These are phyloP conservation scores for Colletotrichum tofieldiae DNA, from an alignment of 2,329 filamentous ascomycete genomes.

Conservation along the genomic window DNA sequence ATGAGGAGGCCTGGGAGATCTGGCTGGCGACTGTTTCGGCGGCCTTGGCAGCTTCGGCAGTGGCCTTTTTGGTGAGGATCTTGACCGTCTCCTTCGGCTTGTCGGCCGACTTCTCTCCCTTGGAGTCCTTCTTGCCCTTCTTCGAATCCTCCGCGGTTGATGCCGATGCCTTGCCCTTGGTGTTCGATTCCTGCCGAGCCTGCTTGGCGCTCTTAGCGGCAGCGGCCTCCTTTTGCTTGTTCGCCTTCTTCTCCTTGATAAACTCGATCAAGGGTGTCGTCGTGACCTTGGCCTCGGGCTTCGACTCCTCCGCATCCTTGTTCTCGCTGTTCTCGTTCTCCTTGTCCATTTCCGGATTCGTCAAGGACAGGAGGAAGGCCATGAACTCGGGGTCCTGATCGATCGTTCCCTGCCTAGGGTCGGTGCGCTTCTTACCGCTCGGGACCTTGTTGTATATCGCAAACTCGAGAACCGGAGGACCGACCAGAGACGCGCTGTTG, in stretches of 20 bases:
- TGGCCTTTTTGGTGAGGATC: conserved; percentile 73
- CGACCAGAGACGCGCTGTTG: conserved; percentile 80
- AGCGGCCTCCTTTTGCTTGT: conserved; percentile 72
- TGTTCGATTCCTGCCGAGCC: conserved; percentile 66
- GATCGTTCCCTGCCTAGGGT: conserved; percentile 92
- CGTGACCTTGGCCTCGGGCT: conserved; percentile 74
- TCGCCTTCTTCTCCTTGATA: conserved; percentile 92
- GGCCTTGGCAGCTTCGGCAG: conserved; percentile 64
- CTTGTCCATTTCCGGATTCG: conserved; percentile 73
- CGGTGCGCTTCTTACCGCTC: conserved; percentile 79
- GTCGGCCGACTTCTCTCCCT: conserved; percentile 65
- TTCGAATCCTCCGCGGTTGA: conserved; percentile 62
- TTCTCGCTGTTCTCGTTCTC: conserved; percentile 63
- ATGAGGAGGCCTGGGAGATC: conserved; percentile 52
- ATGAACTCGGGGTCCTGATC: conserved; percentile 98
- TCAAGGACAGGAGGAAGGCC: conserved; percentile 89
- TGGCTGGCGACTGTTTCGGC: conserved; percentile 61
- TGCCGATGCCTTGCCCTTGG: conserved; percentile 61
- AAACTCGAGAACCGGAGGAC: conserved; percentile 85
- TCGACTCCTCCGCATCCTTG: conserved; percentile 64
- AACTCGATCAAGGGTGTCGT: conserved; percentile 93
- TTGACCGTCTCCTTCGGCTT: conserved; percentile 74
- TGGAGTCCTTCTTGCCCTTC: conserved; percentile 73
- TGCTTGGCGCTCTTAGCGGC: conserved; percentile 72
- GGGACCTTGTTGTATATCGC: conserved; percentile 89